These are phyloP conservation scores for Chenopodium formosanum DNA, from an alignment of 148 eudicot species.

Conservation along the genomic window DNA sequence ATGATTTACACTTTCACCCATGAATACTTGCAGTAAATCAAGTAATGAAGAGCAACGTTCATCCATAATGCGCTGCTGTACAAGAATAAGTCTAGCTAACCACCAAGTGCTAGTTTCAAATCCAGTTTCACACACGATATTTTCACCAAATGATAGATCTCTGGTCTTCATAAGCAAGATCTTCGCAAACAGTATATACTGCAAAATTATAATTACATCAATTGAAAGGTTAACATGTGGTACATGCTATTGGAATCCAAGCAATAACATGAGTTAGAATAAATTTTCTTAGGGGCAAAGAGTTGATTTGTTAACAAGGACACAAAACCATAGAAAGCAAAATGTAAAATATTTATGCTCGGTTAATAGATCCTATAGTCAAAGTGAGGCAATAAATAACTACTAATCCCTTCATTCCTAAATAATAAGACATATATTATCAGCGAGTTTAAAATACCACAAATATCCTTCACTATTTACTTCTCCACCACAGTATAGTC, in stretches of 20 bases:
- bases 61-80: constrained; percentile 78
- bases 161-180: constrained; percentile 59
- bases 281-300: neutral
- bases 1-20: constrained; percentile 47
- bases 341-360: no score
- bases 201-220: constrained; percentile 25
- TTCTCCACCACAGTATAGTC: neutral
- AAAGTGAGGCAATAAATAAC: neutral
- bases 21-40: constrained; percentile 71
- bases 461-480: neutral
- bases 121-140: constrained; percentile 33
- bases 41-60: constrained; percentile 70
- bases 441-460: neutral
- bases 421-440: neutral
- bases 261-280: neutral
- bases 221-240: neutral
- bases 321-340: neutral
- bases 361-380: neutral
- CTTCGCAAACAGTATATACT: constrained; percentile 84
- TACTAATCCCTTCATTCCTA: neutral
- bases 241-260: neutral
- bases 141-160: constrained; percentile 52
- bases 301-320: neutral
- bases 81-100: constrained; percentile 65
- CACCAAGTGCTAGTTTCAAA: constrained; percentile 77